Evolutionary conservation across 352 stramenopile genomes (phyloP).

Genomic region (Phytophthora foliorum): DNA sequence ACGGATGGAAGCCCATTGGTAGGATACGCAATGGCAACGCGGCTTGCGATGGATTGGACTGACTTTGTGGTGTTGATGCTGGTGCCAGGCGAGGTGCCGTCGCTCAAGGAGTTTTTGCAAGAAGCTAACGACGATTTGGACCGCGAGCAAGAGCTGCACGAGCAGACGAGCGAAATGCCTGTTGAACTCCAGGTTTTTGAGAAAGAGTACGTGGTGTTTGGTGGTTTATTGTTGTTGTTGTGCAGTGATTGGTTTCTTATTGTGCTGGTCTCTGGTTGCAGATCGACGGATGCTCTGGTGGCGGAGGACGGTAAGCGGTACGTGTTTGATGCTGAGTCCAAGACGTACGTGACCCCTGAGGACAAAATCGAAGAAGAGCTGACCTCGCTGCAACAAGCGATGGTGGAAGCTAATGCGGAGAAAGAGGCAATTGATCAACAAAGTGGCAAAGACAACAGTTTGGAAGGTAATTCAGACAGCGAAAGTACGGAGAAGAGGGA

Average conservation of each 20-base stretch:
- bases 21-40: constrained; percentile 17
- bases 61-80: constrained; percentile 10
- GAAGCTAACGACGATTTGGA: constrained; percentile 76
- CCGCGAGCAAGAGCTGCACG: constrained; percentile 49
- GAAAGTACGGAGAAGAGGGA: background rate
- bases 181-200: constrained; percentile 66
- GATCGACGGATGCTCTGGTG: constrained; percentile 54
- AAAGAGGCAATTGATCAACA: constrained; percentile 8
- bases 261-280: constrained; percentile 18
- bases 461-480: constrained; percentile 49
- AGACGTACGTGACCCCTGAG: constrained; percentile 76
- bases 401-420: constrained; percentile 32
- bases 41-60: constrained; percentile 1
- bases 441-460: constrained; percentile 47
- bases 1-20: constrained; percentile 70
- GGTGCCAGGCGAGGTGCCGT: constrained; percentile 56
- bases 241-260: background rate
- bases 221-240: background rate
- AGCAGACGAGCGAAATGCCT: constrained; percentile 47
- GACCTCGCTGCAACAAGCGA: constrained; percentile 61
- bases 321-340: constrained; percentile 72
- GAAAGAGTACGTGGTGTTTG: constrained; percentile 44
- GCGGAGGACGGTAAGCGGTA: constrained; percentile 80
- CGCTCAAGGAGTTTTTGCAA: constrained; percentile 76
- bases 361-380: constrained; percentile 82